phyloP scores from a whole-genome alignment of 176 grass and related monocot species.

The Pontederia paniculata region DNA sequence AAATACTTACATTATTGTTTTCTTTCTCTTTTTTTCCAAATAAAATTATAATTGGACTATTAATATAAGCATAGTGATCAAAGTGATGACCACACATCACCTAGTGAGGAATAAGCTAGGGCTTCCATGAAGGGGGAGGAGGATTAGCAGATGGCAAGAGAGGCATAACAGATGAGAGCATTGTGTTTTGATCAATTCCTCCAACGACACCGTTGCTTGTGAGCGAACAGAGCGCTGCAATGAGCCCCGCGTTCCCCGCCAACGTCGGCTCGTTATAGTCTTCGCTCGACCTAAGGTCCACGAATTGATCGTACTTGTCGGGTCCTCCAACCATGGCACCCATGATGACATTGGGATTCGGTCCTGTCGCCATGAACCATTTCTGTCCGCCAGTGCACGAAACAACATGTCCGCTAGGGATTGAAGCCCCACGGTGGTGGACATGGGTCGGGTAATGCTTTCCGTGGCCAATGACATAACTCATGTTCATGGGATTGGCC shows the following conservation, averaged over 20 bases:
- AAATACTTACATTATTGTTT: no score
- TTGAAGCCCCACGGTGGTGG: constrained; percentile 75
- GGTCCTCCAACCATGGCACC: constrained; percentile 11
- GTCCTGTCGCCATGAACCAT: neutral
- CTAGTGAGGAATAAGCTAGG: no score
- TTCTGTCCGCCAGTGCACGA: neutral
- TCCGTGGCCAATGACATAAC: constrained; percentile 71
- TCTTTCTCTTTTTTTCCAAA: no score
- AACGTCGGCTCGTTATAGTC: constrained; percentile 8
- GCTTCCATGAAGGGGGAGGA: no score
- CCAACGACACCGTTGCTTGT: neutral
- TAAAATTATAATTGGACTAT: no score
- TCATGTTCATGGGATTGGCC: constrained; percentile 59
- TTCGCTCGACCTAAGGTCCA: neutral
- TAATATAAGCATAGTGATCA: no score
- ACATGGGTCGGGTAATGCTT: constrained; percentile 39
- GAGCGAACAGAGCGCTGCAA: constrained; percentile 6
- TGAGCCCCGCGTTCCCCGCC: constrained; percentile 2
- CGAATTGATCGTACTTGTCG: constrained; percentile 1
- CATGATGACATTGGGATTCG: constrained; percentile 7
- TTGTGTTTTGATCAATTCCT: neutral
- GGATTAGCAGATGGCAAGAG: no score
- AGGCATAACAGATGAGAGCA: no score
- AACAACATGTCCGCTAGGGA: constrained; percentile 27
- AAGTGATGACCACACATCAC: no score